A percentile compares a stretch with the other conserved stretches of the same genome.
Conservation (phyloP, 2,329 filamentous ascomycete genomes). For the Colletotrichum tamarilloi region DNA sequence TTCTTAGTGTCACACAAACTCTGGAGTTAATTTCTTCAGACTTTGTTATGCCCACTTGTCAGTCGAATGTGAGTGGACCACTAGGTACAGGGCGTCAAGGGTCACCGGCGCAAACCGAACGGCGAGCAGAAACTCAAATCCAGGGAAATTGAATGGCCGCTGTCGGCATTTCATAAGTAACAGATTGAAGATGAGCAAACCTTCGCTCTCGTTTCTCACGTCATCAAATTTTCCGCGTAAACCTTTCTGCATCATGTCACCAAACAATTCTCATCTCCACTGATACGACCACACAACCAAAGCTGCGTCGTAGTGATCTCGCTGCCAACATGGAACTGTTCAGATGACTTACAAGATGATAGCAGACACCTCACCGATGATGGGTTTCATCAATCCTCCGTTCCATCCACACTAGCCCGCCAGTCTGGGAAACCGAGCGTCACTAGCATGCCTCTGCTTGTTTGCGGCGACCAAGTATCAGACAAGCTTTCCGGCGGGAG, state of each 20-base stretch:
- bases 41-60: neutral
- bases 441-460: neutral
- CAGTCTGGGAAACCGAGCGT: neutral
- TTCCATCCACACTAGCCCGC: neutral
- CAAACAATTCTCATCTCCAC: neutral
- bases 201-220: neutral
- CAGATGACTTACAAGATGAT: neutral
- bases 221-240: neutral
- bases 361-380: neutral
- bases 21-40: neutral
- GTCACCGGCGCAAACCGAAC: neutral
- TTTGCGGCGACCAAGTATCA: neutral
- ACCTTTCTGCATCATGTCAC: neutral
- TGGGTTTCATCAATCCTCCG: neutral
- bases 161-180: neutral
- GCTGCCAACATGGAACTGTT: neutral
- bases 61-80: neutral
- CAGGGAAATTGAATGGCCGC: neutral
- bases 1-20: neutral
- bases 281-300: neutral
- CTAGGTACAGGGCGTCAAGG: neutral
- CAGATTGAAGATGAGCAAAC: neutral
- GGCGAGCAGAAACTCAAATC: neutral
- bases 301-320: neutral
- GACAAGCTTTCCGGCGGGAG: slow-evolving; percentile 7